Base-by-base conservation (phyloP, 805 yeast species). In the Starmerella khaoyaiensis region DNA sequence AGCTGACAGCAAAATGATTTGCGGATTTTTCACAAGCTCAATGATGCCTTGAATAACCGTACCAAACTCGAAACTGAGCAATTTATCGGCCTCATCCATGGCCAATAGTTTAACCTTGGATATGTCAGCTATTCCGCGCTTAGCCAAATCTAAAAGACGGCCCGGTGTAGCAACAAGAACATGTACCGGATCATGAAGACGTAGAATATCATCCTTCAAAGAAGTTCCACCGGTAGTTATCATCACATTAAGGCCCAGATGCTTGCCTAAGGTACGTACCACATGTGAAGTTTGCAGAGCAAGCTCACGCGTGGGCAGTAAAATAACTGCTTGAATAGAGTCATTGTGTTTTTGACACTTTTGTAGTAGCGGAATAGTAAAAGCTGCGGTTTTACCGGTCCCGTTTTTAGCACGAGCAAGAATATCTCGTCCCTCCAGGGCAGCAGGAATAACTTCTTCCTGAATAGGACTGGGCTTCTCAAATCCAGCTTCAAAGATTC, bases 21-120 rank as follows among this genome's bases (percentile, higher is more conserved):
- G 77, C 45, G 69, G 71, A 40, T 65, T 55, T 23, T 96, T 94
- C 69, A 87, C 75, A 54, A 79, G 81, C 31, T 67, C 66, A 51
- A 90, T 67, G 45, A 87, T 79, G 58, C 82, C 93, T 58, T 81
- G 93, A 46, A 87, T 81, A 39, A 86, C 76, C 24, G 73, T 71
- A 49, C 79, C 79, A 61, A 90, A 90, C 55, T 90, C 98, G 50
- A 82, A 74, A 26, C 90, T 74, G 42, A 90, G 71, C 79, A 90
- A 81, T 61, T 90, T 90, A 62, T 90, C 98, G 40, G 98, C 98
- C 68, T 90, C 98, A 61, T 90, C 98, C 96, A 90, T 84, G 37
- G 93, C 76, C 58, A 90, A 84, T 58, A 82, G 67, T 31, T 79
- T 76, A 62, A 94, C 82, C 45, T 78, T 79, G 38, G 81, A 74